Evolutionary conservation across 371 early-diverging fungal genomes (phyloP), one percentile per base, ranked within the genome.

Genomic region (Phascolomyces articulosus): DNA sequence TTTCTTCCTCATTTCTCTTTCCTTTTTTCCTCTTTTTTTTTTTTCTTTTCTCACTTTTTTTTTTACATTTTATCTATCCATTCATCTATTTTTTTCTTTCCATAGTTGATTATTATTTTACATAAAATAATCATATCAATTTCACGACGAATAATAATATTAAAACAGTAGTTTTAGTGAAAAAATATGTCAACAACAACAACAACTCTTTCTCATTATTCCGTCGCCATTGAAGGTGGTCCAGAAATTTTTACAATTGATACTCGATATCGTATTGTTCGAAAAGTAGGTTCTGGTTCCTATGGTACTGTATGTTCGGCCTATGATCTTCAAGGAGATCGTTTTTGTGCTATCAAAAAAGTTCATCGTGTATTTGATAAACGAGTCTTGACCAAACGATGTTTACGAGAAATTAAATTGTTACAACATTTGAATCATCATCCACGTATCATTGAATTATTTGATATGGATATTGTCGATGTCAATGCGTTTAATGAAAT

Each of bases 281-380:
- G 93, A 23, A 92, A 95, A 66, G 83, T 96, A 58, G 96, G 96
- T 20, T 90, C 92, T 48, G 96, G 96, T 34, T 95, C 96, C 11
- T 96, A 96, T 74, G 96, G 96, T 41, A 82, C 93, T 28, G 96
- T 96, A 11, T 93, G 92, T 84, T 88, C 71, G 65, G 82, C 78
- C 20, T 48, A 74, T 10, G 63, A 78, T 65, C 51, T 69, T 4
- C 57, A 70, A 38, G 71, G 77, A 2, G 68, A 68, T 31, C 73
- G 72, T 72, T 76, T 79, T 34, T 87, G 90, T 13, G 91, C 91
- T 40, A 87, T 90, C 60, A 90, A 90, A 65, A 87, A 85, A 69
- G 82, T 88, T 10, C 81, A 75, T 38, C 85, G 84, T 40, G 73
- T 90, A 4, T 84, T 87, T 62, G 88, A 87, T 40, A 85, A 84